Conservation (phyloP, 768 basidiomycete species). For the Sarcomyxa edulis region DNA sequence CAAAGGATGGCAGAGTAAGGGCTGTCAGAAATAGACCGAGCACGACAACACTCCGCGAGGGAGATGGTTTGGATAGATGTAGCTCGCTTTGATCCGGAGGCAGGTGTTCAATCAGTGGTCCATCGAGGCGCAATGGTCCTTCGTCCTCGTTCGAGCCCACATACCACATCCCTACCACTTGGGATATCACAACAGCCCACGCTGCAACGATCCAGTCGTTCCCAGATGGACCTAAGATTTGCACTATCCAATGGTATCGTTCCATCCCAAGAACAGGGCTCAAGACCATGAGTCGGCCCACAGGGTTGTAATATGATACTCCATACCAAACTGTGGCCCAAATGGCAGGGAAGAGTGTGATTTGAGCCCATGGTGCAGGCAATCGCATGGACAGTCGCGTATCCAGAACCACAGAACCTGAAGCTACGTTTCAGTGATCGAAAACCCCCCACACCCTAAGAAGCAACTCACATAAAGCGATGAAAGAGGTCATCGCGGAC, state of each 20-base stretch:
- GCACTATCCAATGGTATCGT: conserved; percentile 62
- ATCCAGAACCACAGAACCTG: conserved; percentile 31
- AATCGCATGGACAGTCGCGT: conserved; percentile 26
- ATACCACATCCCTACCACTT: conserved; percentile 49
- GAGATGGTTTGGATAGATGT: conserved; percentile 9
- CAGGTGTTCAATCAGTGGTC: conserved; percentile 5
- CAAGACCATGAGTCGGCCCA: conserved; percentile 74
- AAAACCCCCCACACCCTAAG: too few relatives aligned
- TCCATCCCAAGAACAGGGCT: conserved; percentile 48
- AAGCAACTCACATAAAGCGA: too few relatives aligned
- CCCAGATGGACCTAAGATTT: conserved; percentile 49
- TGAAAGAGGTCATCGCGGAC: conserved; percentile 36
- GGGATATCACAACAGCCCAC: conserved; percentile 66
- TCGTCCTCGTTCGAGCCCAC: conserved; percentile 34
- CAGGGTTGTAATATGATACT: conserved; percentile 50
- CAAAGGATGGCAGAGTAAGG: conserved; percentile 54
- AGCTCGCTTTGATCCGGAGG: background rate
- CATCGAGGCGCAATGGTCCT: conserved; percentile 6
- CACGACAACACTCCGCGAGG: conserved; percentile 20
- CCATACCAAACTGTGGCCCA: conserved; percentile 64
- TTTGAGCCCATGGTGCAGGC: conserved; percentile 33
- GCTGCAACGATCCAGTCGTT: conserved; percentile 74
- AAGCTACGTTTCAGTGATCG: too few relatives aligned
- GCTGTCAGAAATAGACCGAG: conserved; percentile 35
- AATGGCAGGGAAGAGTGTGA: conserved; percentile 59